Conservation (phyloP, 2,329 filamentous ascomycete species). For the Aspergillus arachidicola region DNA sequence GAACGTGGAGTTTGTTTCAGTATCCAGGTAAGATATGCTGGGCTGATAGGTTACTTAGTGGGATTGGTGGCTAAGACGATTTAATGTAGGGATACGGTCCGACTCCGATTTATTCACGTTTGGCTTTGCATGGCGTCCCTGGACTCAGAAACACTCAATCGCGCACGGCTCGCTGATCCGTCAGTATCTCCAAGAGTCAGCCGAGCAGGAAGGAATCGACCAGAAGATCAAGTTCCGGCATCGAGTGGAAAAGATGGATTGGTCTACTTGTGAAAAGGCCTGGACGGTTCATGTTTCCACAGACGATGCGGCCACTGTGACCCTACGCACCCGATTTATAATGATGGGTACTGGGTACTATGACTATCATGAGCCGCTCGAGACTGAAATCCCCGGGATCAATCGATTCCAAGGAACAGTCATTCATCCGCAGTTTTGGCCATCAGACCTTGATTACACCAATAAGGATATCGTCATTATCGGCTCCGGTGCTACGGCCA, state of each 20-base stretch:
- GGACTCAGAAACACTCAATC: constrained; percentile 55
- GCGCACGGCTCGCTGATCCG: constrained; percentile 53
- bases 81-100: constrained; percentile 57
- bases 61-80: no score
- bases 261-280: constrained; percentile 53
- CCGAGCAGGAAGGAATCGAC: constrained; percentile 52
- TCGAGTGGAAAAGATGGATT: constrained; percentile 51
- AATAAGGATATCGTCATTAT: constrained; percentile 69
- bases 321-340: constrained; percentile 45
- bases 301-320: constrained; percentile 22
- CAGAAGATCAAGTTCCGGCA: constrained; percentile 55
- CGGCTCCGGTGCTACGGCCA: constrained; percentile 73
- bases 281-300: constrained; percentile 52
- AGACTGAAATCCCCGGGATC: constrained; percentile 64
- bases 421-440: constrained; percentile 74
- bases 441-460: constrained; percentile 62
- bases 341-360: constrained; percentile 70
- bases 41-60: no score
- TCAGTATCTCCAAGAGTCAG: constrained; percentile 55
- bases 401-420: constrained; percentile 62
- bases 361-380: constrained; percentile 64
- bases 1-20: constrained; percentile 73
- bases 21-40: constrained; percentile 51
- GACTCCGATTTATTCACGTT: constrained; percentile 62
- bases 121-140: constrained; percentile 68